A percentile compares a stretch with the other conserved stretches of the same genome.
phyloP scores from a whole-genome alignment of 495 filamentous ascomycete genomes.

The Aspergillus panamensis region DNA sequence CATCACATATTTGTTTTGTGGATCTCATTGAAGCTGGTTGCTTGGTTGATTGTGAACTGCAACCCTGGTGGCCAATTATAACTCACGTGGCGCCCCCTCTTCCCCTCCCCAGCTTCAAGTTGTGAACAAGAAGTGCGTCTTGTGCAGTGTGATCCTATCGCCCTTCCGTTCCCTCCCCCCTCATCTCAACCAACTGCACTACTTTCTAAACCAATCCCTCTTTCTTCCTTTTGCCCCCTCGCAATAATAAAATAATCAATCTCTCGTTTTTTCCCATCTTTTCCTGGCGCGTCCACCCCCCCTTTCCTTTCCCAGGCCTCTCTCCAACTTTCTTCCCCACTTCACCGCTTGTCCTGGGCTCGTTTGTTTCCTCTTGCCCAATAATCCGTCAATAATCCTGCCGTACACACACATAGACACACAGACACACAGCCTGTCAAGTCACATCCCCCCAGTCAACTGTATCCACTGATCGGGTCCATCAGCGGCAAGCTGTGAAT shows the following conservation, averaged over 20 bases:
- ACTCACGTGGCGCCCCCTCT: slow-evolving; percentile 14
- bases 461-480: slow-evolving; percentile 30
- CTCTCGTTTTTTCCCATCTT: slow-evolving; percentile 12
- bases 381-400: slow-evolving; percentile 19
- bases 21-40: neutral
- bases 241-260: slow-evolving; percentile 15
- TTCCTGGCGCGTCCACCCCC: slow-evolving; percentile 14
- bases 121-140: neutral
- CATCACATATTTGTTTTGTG: slow-evolving; percentile 1
- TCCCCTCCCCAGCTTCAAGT: slow-evolving; percentile 1
- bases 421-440: slow-evolving; percentile 21
- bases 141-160: slow-evolving; percentile 12
- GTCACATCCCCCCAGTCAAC: slow-evolving; percentile 24
- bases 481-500: slow-evolving; percentile 24
- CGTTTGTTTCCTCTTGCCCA: slow-evolving; percentile 15
- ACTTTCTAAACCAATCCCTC: slow-evolving; percentile 15
- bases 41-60: slow-evolving; percentile 10
- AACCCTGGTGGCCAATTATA: slow-evolving; percentile 15
- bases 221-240: slow-evolving; percentile 8
- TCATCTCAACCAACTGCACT: neutral
- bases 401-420: slow-evolving; percentile 17
- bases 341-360: slow-evolving; percentile 18
- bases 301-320: slow-evolving; percentile 17
- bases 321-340: slow-evolving; percentile 24
- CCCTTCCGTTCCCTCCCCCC: slow-evolving; percentile 5